Evolutionary conservation across 2,329 filamentous ascomycete species (phyloP).

Genomic region (Penicillium sp.): DNA sequence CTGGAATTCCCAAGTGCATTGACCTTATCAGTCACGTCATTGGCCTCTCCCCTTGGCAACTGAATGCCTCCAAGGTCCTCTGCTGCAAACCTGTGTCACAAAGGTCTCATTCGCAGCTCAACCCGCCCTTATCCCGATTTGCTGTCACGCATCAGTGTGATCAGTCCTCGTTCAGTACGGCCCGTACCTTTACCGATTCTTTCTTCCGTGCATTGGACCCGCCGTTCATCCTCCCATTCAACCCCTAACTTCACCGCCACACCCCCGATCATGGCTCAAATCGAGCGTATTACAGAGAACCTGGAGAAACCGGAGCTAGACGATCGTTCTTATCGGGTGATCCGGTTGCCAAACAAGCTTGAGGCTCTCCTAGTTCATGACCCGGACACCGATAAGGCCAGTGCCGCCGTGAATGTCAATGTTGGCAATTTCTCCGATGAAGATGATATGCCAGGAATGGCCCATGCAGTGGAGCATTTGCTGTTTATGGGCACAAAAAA

Average conservation of each 20-base stretch:
- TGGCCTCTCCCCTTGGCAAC: constrained; percentile 15
- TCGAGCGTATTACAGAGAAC: constrained; percentile 53
- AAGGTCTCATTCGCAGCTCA: constrained; percentile 17
- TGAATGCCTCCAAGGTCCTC: constrained; percentile 34
- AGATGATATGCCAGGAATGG: constrained; percentile 84
- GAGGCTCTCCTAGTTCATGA: constrained; percentile 91
- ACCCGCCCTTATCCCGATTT: constrained; percentile 10
- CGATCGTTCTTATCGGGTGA: constrained; percentile 77
- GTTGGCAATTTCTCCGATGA: constrained; percentile 92
- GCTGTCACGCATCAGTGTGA: constrained; percentile 6
- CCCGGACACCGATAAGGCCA: constrained; percentile 90
- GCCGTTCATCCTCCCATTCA: constrained; percentile 17
- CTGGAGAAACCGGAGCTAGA: constrained; percentile 79
- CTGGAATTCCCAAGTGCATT: constrained; percentile 9
- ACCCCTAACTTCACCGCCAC: constrained; percentile 16
- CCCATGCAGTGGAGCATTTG: constrained; percentile 90
- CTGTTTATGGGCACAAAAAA: constrained; percentile 99
- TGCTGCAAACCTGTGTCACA: constrained; percentile 18
- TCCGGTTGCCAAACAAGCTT: constrained; percentile 73
- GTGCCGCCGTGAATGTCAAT: constrained; percentile 87
- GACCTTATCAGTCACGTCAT: constrained; percentile 9
- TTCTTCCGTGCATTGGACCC: constrained; percentile 7
- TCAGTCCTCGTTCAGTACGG: constrained; percentile 1
- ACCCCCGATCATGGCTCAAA: constrained; percentile 25
- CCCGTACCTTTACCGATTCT: constrained; percentile 4